Conservation (phyloP, 75 land plant species). For the Cupressus sempervirens region DNA sequence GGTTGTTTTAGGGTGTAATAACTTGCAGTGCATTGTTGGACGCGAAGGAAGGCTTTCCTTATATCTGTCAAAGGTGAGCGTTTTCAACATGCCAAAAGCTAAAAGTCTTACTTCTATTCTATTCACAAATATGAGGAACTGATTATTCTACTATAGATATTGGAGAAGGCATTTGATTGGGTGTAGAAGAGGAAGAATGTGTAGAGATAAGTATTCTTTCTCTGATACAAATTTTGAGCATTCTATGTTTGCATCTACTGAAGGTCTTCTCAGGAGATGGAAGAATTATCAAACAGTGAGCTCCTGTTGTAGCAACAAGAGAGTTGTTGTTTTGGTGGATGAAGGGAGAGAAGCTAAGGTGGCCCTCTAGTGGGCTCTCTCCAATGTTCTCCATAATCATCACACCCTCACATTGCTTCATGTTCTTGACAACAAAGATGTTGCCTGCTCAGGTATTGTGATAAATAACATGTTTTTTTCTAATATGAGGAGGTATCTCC, state of each 20-base stretch:
- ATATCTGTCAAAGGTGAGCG: slow-evolving; percentile 67
- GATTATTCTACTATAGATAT: not conserved
- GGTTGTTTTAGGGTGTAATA: slow-evolving; percentile 70
- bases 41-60: slow-evolving; percentile 33
- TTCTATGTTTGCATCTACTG: not conserved
- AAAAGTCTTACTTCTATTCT: not conserved
- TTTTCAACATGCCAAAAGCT: not conserved
- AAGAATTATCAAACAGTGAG: not conserved
- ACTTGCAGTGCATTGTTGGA: slow-evolving; percentile 64
- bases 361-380: slow-evolving; percentile 78
- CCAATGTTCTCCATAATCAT: slow-evolving; percentile 63
- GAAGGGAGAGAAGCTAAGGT: slow-evolving; percentile 44
- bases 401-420: slow-evolving; percentile 64
- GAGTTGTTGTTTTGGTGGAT: slow-evolving; percentile 75
- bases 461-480: too few relatives aligned
- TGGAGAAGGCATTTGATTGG: not conserved
- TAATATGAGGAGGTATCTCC: too few relatives aligned
- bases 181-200: not conserved
- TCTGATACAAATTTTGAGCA: not conserved
- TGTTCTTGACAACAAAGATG: slow-evolving; percentile 8
- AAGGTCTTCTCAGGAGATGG: not conserved
- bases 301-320: slow-evolving; percentile 19
- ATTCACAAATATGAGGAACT: not conserved
- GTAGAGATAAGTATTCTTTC: not conserved
- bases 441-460: not conserved